Conservation (phyloP, 805 yeast genomes). For the Lipomyces mesembrius region DNA sequence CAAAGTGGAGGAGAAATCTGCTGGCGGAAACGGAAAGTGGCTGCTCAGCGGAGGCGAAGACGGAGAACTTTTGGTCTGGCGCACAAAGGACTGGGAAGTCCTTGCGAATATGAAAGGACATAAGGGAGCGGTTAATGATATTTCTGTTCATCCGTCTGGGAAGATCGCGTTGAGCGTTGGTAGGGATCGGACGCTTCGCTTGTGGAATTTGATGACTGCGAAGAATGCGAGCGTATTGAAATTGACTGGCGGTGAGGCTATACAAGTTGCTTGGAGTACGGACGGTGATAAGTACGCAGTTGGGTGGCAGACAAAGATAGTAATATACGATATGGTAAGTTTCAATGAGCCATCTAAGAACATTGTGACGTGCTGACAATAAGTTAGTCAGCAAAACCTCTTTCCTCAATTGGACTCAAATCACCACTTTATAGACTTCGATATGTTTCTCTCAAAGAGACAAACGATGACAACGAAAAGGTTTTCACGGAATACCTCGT, state of each 20-base stretch:
- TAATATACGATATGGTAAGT: slow-evolving; percentile 54
- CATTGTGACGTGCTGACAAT: slow-evolving; percentile 52
- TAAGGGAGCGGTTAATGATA: slow-evolving; percentile 76
- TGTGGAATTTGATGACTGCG: slow-evolving; percentile 97
- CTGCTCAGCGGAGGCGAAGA: slow-evolving; percentile 88
- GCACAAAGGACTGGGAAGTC: slow-evolving; percentile 95
- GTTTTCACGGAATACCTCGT: slow-evolving; percentile 59
- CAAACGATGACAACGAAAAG: not conserved
- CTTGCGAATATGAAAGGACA: slow-evolving; percentile 90
- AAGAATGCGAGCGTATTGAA: slow-evolving; percentile 87
- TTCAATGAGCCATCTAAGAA: not conserved
- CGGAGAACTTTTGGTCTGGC: slow-evolving; percentile 87
- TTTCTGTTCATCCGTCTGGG: slow-evolving; percentile 89
- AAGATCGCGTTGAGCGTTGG: slow-evolving; percentile 89
- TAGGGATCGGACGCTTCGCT: slow-evolving; percentile 76
- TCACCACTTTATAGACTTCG: slow-evolving; percentile 72
- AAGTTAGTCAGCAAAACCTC: slow-evolving; percentile 17
- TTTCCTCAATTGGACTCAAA: slow-evolving; percentile 47
- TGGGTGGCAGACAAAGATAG: slow-evolving; percentile 67
- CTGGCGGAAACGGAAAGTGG: slow-evolving; percentile 67
- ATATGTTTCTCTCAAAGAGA: slow-evolving; percentile 51
- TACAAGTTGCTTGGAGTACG: slow-evolving; percentile 58
- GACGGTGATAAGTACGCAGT: slow-evolving; percentile 76
- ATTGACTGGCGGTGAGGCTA: slow-evolving; percentile 40
- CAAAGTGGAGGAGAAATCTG: slow-evolving; percentile 25